A percentile compares a stretch with the other conserved stretches of the same genome.
Evolutionary conservation across 441 rosid genomes (phyloP).

Genomic region (Bocquillonia castaneifolia): DNA sequence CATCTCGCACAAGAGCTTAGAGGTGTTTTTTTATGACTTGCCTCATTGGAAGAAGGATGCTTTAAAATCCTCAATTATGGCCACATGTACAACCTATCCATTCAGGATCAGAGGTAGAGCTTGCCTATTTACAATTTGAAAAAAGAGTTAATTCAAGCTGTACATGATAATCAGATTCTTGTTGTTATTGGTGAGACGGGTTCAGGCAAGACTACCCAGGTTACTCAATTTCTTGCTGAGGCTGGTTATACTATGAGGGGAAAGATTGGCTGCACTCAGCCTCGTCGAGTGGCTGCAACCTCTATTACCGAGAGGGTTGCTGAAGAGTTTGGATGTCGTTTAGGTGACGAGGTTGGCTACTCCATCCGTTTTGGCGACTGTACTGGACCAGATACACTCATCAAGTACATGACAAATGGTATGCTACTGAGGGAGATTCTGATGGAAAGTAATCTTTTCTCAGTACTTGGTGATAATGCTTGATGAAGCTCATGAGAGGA

Average conservation of each 20-base stretch:
- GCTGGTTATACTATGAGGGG: slow-evolving; percentile 71
- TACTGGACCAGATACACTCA: slow-evolving; percentile 74
- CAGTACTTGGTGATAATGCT: slow-evolving; percentile 74
- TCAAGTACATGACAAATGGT: slow-evolving; percentile 90
- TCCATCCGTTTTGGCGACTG: slow-evolving; percentile 79
- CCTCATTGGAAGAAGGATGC: slow-evolving; percentile 83
- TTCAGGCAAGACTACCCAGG: slow-evolving; percentile 79
- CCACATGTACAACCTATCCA: slow-evolving; percentile 57
- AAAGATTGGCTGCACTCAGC: slow-evolving; percentile 81
- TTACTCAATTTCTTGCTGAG: slow-evolving; percentile 74
- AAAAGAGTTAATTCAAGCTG: slow-evolving; percentile 71
- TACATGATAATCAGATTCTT: slow-evolving; percentile 71
- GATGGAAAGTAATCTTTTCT: slow-evolving; percentile 55
- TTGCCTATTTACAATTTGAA: slow-evolving; percentile 73
- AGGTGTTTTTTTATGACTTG: slow-evolving; percentile 62
- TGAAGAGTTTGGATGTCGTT: slow-evolving; percentile 75
- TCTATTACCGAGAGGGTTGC: slow-evolving; percentile 86
- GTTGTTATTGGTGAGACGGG: slow-evolving; percentile 89
- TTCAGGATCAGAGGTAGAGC: slow-evolving; percentile 75
- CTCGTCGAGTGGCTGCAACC: slow-evolving; percentile 78
- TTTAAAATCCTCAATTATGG: slow-evolving; percentile 53
- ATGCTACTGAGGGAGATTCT: slow-evolving; percentile 72
- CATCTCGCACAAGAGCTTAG: slow-evolving; percentile 78
- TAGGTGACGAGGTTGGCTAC: slow-evolving; percentile 80
- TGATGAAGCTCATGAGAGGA: slow-evolving; percentile 90